These are phyloP conservation scores for Ogataea nitratoaversa DNA, from an alignment of 805 yeast genomes.

Conservation along the genomic window DNA sequence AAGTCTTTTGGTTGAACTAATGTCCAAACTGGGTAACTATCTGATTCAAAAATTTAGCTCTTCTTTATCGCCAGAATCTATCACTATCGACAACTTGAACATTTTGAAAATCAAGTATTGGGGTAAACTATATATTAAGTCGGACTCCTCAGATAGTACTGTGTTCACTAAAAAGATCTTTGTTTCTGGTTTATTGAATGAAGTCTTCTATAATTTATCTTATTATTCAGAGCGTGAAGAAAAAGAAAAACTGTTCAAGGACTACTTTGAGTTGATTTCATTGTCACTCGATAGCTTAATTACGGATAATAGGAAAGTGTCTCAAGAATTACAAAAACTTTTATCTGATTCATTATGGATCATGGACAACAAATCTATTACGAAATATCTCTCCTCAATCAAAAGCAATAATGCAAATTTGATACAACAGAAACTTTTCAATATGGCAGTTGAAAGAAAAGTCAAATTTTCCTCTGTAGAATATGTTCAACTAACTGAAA, in stretches of 20 bases:
- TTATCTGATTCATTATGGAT: constrained; percentile 20
- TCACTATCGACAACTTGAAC: constrained; percentile 6
- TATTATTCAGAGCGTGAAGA: constrained; percentile 3
- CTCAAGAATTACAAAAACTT: constrained; percentile 1
- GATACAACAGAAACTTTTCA: constrained; percentile 3
- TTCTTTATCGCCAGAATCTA: neutral
- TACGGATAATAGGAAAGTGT: neutral
- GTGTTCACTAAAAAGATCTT: constrained; percentile 10
- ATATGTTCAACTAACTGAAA: constrained; percentile 2
- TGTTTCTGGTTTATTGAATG: constrained; percentile 24
- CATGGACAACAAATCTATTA: constrained; percentile 7
- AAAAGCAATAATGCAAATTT: neutral
- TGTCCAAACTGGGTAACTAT: constrained; percentile 46
- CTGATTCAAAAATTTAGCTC: constrained; percentile 17
- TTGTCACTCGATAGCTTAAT: neutral
- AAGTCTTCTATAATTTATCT: constrained; percentile 18
- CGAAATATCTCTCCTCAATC: constrained; percentile 1
- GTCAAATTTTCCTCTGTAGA: constrained; percentile 1
- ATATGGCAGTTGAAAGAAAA: constrained; percentile 1
- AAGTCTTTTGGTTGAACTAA: constrained; percentile 30
- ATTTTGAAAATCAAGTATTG: constrained; percentile 24
- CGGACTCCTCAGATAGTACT: too few relatives aligned
- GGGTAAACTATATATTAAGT: constrained; percentile 17
- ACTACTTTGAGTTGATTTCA: neutral
- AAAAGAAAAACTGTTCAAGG: neutral